Conservation (phyloP, 2,329 filamentous ascomycete species). For the Aspergillus sp. region DNA sequence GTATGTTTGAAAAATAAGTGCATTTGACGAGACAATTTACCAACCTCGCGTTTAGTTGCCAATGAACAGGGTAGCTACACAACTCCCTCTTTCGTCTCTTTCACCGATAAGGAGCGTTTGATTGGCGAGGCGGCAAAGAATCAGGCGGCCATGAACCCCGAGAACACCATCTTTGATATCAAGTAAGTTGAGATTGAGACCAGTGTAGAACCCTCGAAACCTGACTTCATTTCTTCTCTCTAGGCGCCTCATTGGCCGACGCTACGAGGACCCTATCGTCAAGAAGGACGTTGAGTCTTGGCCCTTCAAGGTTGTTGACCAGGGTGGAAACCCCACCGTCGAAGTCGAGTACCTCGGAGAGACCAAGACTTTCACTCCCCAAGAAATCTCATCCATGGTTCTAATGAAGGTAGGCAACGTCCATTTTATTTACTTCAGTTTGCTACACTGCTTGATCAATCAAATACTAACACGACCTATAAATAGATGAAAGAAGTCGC, state of each 20-base stretch:
- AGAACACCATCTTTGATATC: slow-evolving; percentile 98
- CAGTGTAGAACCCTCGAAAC: slow-evolving; percentile 6
- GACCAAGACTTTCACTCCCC: slow-evolving; percentile 93
- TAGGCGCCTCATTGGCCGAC: slow-evolving; percentile 95
- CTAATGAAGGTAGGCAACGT: slow-evolving; percentile 76
- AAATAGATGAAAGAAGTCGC: slow-evolving; percentile 97
- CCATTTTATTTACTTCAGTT: background rate
- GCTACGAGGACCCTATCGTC: slow-evolving; percentile 91
- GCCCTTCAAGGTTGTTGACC: slow-evolving; percentile 98
- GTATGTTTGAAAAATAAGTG: slow-evolving; percentile 49
- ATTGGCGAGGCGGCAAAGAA: slow-evolving; percentile 99
- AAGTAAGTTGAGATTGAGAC: slow-evolving; percentile 63
- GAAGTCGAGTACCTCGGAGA: slow-evolving; percentile 94
- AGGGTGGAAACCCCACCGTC: slow-evolving; percentile 83
- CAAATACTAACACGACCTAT: slow-evolving; percentile 19
- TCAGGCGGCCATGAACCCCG: slow-evolving; percentile 99
- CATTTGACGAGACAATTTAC: background rate
- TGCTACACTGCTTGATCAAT: background rate
- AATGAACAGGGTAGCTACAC: slow-evolving; percentile 99
- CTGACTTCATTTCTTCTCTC: background rate
- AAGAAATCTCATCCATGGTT: slow-evolving; percentile 99
- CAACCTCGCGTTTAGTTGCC: slow-evolving; percentile 61
- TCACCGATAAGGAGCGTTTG: slow-evolving; percentile 97
- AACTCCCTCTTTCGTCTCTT: slow-evolving; percentile 97
- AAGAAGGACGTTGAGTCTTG: slow-evolving; percentile 99